Percentiles rank a stretch among this genome's conserved stretches.
These are phyloP conservation scores for Cercospora janseana DNA, from an alignment of 2,329 filamentous ascomycete species.

Conservation along the genomic window DNA sequence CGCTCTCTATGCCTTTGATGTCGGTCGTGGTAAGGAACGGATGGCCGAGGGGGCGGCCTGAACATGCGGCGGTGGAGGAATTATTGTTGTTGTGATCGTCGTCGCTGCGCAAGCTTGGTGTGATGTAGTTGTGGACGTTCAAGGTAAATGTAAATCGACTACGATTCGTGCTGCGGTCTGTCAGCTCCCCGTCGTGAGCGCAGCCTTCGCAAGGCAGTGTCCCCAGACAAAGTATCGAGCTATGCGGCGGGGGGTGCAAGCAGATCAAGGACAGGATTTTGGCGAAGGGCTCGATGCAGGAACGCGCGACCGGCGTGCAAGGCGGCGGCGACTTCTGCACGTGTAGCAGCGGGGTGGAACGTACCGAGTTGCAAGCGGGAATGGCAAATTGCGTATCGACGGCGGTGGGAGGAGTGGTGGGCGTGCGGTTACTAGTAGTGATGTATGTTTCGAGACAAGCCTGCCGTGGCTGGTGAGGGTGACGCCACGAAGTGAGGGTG, in stretches of 20 bases:
- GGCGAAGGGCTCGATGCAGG: slow-evolving; percentile 5
- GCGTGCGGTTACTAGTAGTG: not conserved
- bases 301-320: too few species aligned
- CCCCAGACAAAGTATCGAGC: not conserved
- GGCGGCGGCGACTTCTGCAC: too few species aligned
- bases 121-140: not conserved
- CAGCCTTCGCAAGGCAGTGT: not conserved
- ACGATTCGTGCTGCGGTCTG: not conserved
- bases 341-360: too few species aligned
- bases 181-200: slow-evolving; percentile 1
- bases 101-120: slow-evolving; percentile 17
- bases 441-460: too few species aligned
- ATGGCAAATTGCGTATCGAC: too few species aligned
- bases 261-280: slow-evolving; percentile 5
- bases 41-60: slow-evolving; percentile 29
- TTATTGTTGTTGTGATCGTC: slow-evolving; percentile 10
- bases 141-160: not conserved
- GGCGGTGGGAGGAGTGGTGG: not conserved
- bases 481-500: not conserved
- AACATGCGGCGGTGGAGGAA: slow-evolving; percentile 17
- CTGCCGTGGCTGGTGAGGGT: too few species aligned
- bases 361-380: not conserved
- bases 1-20: slow-evolving; percentile 16
- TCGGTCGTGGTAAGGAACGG: slow-evolving; percentile 29
- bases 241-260: not conserved